Conservation (phyloP, 2,329 filamentous ascomycete species). For the Xylaria sp. region DNA sequence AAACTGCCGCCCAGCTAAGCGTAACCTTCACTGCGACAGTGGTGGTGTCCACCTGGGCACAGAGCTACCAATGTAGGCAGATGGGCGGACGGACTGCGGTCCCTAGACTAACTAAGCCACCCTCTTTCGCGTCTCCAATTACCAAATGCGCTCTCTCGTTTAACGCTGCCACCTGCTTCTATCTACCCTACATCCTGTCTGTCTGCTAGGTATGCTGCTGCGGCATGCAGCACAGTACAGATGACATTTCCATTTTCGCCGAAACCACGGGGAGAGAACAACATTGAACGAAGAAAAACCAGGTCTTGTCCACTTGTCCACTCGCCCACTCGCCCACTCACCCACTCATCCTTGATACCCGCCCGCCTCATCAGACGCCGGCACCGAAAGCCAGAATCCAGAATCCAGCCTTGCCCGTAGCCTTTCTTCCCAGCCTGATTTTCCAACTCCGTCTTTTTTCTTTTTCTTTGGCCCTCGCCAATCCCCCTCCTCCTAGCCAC, state of each 20-base stretch:
- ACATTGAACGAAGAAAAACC: not conserved
- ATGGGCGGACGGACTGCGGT: not conserved
- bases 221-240: not conserved
- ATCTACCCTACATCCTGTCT: not conserved
- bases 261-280: conserved; percentile 4
- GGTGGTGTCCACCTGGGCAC: not conserved
- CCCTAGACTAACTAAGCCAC: not conserved
- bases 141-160: conserved; percentile 19
- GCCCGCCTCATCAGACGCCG: conserved; percentile 25
- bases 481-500: conserved; percentile 15
- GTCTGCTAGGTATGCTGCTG: not conserved
- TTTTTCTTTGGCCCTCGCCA: conserved; percentile 20
- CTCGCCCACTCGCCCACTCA: not conserved
- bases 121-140: conserved; percentile 1
- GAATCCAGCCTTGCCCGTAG: conserved; percentile 42
- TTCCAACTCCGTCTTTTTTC: conserved; percentile 20
- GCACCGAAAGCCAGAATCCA: conserved; percentile 29
- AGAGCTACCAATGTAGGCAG: not conserved
- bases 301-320: conserved; percentile 6
- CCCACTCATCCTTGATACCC: conserved; percentile 24
- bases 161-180: conserved; percentile 3
- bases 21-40: not conserved
- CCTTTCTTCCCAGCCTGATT: conserved; percentile 44
- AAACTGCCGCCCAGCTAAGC: conserved; percentile 8
- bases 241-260: conserved; percentile 11